These are phyloP conservation scores for Anthostomella pinea DNA, from an alignment of 2,329 filamentous ascomycete species.

Conservation along the genomic window DNA sequence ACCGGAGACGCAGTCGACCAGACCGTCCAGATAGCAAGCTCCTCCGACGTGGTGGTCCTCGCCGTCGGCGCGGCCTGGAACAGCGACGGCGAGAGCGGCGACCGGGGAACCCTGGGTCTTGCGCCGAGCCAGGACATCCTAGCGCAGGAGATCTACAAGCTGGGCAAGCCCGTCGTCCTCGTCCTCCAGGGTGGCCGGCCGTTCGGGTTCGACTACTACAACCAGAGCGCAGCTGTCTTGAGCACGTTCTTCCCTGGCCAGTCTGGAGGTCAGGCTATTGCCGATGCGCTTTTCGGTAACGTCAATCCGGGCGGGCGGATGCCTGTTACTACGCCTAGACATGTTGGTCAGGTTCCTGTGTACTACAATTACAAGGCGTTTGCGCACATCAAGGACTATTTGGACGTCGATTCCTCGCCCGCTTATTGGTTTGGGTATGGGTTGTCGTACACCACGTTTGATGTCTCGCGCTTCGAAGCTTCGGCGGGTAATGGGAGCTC, in stretches of 20 bases:
- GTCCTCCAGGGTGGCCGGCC: constrained; percentile 41
- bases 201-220: constrained; percentile 40
- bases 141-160: constrained; percentile 34
- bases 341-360: constrained; percentile 35
- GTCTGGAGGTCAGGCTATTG: constrained; percentile 34
- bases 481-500: constrained; percentile 5
- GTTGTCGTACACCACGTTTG: constrained; percentile 34
- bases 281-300: constrained; percentile 34
- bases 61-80: constrained; percentile 43
- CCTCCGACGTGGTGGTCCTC: constrained; percentile 38
- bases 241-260: constrained; percentile 36
- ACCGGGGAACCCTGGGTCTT: constrained; percentile 37
- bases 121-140: constrained; percentile 37
- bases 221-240: constrained; percentile 37
- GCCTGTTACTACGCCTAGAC: constrained; percentile 33
- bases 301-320: constrained; percentile 33
- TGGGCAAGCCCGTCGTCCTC: constrained; percentile 40
- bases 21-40: constrained; percentile 34
- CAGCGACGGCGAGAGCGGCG: constrained; percentile 42
- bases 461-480: constrained; percentile 26
- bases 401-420: constrained; percentile 30
- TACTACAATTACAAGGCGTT: constrained; percentile 36
- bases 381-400: constrained; percentile 27
- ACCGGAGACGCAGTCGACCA: constrained; percentile 28
- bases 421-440: constrained; percentile 36